Evolutionary conservation across 345 rosid genomes (phyloP).

Genomic region (Carallia brachiata): DNA sequence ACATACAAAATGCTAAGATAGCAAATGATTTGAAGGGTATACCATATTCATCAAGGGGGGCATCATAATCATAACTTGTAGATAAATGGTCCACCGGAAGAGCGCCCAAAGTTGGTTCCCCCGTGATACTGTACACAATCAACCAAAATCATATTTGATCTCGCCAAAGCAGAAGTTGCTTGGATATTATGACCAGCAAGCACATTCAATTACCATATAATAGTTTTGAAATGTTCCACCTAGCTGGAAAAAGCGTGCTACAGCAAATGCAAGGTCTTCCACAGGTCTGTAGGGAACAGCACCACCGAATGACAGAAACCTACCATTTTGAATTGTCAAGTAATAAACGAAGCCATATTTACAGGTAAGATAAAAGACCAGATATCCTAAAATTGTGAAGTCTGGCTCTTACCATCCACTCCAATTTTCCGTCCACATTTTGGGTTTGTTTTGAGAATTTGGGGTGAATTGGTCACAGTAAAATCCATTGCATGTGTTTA

Average conservation of each 20-base stretch:
- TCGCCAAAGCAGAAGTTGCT: neutral
- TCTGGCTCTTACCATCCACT: conserved; percentile 68
- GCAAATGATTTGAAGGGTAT: conserved; percentile 3
- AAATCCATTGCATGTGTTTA: conserved; percentile 95
- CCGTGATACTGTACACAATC: conserved; percentile 70
- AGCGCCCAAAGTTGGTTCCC: conserved; percentile 87
- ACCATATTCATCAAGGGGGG: conserved; percentile 98
- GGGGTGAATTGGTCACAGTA: conserved; percentile 98
- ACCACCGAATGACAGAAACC: conserved; percentile 82
- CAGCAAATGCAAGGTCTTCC: conserved; percentile 90
- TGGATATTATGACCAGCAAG: neutral
- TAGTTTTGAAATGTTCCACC: conserved; percentile 98
- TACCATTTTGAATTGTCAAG: conserved; percentile 23
- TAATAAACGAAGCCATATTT: neutral
- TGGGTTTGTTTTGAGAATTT: conserved; percentile 75
- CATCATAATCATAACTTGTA: conserved; percentile 96
- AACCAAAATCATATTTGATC: conserved; percentile 22
- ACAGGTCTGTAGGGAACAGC: conserved; percentile 84
- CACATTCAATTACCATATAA: conserved; percentile 66
- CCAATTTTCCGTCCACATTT: conserved; percentile 99
- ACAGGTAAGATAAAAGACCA: too few species aligned
- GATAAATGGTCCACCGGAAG: conserved; percentile 92
- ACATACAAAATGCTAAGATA: neutral
- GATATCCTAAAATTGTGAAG: conserved; percentile 7
- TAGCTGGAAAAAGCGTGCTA: conserved; percentile 83